These are phyloP conservation scores for Novakomyces olei DNA, from an alignment of 805 yeast genomes.

Conservation along the genomic window DNA sequence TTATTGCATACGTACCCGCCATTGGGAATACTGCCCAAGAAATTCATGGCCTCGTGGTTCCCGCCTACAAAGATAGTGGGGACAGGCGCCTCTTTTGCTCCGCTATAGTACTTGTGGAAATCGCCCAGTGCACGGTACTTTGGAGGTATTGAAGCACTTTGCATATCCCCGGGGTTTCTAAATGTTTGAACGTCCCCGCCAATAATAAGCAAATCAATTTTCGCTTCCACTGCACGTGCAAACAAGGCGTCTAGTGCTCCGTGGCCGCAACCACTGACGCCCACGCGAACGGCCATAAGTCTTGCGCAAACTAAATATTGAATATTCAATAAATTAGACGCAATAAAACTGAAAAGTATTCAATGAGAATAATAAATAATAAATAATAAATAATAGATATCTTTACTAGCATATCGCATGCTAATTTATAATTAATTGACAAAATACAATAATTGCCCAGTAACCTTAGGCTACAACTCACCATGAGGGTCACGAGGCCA, in stretches of 20 bases:
- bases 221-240: conserved; percentile 11
- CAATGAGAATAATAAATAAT: too few species aligned
- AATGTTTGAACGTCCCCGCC: conserved; percentile 73
- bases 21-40: conserved; percentile 24
- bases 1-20: conserved; percentile 92
- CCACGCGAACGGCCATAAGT: too few species aligned
- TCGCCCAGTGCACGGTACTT: conserved; percentile 63
- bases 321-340: too few species aligned
- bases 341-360: too few species aligned
- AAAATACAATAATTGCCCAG: too few species aligned
- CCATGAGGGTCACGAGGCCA: too few species aligned
- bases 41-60: conserved; percentile 77
- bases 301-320: too few species aligned
- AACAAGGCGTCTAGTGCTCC: conserved; percentile 52
- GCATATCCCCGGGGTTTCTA: conserved; percentile 38
- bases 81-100: conserved; percentile 42
- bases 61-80: conserved; percentile 79
- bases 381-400: too few species aligned
- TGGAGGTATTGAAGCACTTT: conserved; percentile 52
- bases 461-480: too few species aligned
- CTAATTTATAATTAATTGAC: too few species aligned
- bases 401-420: too few species aligned
- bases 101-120: conserved; percentile 48
- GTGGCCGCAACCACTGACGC: conserved; percentile 80
- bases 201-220: conserved; percentile 42